Conservation (phyloP, 78 protist genomes). For the Dictyostelium citrinum region DNA sequence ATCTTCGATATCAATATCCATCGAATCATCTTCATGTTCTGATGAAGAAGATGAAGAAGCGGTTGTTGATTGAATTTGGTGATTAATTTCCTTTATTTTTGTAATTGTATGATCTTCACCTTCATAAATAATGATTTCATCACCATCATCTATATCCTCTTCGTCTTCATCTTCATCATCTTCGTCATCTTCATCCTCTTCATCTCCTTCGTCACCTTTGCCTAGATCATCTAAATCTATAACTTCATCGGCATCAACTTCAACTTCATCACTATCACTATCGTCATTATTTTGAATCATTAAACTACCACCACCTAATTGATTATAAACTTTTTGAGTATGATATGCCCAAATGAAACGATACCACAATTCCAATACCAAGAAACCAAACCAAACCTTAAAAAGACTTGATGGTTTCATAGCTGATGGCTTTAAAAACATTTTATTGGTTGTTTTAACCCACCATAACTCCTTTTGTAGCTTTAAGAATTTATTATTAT, state of each 20-base stretch:
- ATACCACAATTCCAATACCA: slow-evolving; percentile 56
- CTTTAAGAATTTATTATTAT: slow-evolving; percentile 21
- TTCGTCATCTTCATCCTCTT: neutral
- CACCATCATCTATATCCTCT: neutral
- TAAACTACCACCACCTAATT: neutral
- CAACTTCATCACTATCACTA: neutral
- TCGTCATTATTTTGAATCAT: neutral
- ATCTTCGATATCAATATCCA: neutral
- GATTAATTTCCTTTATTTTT: neutral
- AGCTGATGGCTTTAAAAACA: slow-evolving; percentile 18
- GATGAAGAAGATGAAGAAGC: neutral
- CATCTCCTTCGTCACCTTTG: slow-evolving; percentile 10
- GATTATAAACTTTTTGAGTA: slow-evolving; percentile 18
- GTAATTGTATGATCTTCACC: neutral
- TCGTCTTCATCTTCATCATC: slow-evolving; percentile 1
- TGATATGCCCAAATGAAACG: slow-evolving; percentile 65
- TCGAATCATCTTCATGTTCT: neutral
- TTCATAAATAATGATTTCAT: neutral
- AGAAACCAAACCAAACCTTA: slow-evolving; percentile 50
- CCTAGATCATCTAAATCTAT: neutral
- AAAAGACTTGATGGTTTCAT: neutral
- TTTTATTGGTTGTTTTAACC: slow-evolving; percentile 18
- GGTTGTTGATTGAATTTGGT: neutral
- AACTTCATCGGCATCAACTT: neutral
- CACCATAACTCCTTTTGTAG: slow-evolving; percentile 62